A percentile compares a stretch with the other conserved stretches of the same genome.
Conservation (phyloP, 768 basidiomycete species). For the Porphyrellus cyaneotinctus region DNA sequence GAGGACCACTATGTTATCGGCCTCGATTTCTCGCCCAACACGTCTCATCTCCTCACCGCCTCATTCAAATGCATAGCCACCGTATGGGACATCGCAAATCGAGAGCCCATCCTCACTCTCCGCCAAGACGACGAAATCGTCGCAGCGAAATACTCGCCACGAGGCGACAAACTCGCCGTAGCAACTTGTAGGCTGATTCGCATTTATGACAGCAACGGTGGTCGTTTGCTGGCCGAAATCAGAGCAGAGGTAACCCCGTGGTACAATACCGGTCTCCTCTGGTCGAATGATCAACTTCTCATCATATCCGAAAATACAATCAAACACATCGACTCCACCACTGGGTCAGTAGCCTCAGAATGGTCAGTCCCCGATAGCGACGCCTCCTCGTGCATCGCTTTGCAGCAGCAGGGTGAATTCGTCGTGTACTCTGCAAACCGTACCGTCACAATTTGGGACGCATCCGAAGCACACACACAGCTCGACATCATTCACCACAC, state of each 20-base stretch:
- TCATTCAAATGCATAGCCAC: not conserved
- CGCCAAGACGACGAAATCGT: not conserved
- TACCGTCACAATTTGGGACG: not conserved
- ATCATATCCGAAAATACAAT: not conserved
- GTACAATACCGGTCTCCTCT: conserved; percentile 7
- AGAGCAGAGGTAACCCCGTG: not conserved
- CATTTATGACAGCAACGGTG: not conserved
- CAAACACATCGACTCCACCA: not conserved
- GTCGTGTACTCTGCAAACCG: not conserved
- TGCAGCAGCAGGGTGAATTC: not conserved
- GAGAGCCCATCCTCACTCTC: not conserved
- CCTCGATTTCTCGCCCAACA: conserved; percentile 1
- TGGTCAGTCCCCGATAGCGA: not conserved
- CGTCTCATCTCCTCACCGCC: not conserved
- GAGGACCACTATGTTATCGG: not conserved
- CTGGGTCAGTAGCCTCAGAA: not conserved
- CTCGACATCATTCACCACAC: not conserved
- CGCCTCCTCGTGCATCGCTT: not conserved
- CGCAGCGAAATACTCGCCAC: not conserved
- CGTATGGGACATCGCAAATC: not conserved
- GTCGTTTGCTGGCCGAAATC: not conserved
- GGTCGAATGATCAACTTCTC: not conserved
- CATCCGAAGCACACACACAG: not conserved
- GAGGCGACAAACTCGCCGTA: not conserved
- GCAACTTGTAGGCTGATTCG: not conserved